These are phyloP conservation scores for Plasmodium vivax DNA, from an alignment of 169 alveolate genomes.

Conservation along the genomic window DNA sequence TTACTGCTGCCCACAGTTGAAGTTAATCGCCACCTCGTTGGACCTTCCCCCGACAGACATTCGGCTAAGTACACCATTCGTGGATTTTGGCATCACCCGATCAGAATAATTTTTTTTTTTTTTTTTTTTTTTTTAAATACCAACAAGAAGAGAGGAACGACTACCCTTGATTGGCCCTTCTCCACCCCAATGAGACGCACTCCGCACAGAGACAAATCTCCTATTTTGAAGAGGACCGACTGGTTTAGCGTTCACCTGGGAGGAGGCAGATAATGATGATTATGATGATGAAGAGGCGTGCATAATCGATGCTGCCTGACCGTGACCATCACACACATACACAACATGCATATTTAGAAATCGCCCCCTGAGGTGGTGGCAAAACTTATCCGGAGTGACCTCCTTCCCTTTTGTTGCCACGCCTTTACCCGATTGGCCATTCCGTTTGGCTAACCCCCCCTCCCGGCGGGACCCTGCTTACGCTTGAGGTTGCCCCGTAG, in stretches of 20 bases:
- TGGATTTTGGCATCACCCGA: background rate
- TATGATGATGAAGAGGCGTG: background rate
- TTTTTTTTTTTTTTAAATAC: background rate
- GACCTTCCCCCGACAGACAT: background rate
- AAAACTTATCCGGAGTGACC: background rate
- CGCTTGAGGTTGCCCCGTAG: background rate
- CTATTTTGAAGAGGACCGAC: background rate
- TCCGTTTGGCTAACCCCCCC: background rate
- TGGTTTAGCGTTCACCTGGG: background rate
- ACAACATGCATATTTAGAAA: background rate
- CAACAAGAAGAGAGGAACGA: background rate
- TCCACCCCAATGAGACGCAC: background rate
- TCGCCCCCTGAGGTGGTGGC: background rate
- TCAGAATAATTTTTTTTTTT: background rate
- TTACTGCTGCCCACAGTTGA: background rate
- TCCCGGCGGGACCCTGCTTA: background rate
- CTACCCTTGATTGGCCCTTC: background rate
- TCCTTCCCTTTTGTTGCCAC: background rate
- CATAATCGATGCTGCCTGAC: background rate
- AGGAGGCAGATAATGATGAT: background rate
- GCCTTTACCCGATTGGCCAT: background rate
- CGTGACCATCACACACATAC: background rate
- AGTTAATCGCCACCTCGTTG: background rate
- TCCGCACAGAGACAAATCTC: background rate
- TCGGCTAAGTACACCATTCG: background rate